Base-by-base conservation (phyloP, 139 green algal genomes). In the Gonium pectorale region DNA sequence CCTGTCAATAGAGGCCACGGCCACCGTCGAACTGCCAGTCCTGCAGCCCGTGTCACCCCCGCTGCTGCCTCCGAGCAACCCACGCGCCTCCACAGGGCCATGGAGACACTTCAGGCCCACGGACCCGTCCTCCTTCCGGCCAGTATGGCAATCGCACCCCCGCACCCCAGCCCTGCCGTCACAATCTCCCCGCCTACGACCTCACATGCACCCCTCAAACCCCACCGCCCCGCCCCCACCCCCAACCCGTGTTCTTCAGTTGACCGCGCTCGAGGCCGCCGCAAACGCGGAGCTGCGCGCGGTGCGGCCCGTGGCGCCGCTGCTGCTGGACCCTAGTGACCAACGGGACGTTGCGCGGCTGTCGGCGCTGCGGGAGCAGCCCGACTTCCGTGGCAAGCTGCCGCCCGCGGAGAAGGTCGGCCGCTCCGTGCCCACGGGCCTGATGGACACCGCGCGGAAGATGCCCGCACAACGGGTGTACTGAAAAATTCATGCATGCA, bases 301-400 rank as follows among this genome's bases (percentile, higher is more conserved):
- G 22, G 0, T 49, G 49, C 79, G 79, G 2, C 22, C 5, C 1
- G 79, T 85, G 79, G 21, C 24, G 11, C 79, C 79, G 29, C 66
- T 85, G 64, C 17, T 85, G 35, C 44, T 85, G 22, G 79, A 85
- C 79, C n/a, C n/a, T n/a, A n/a, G n/a, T n/a, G n/a, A n/a, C n/a
- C 46, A 46, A 33, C 40, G 46, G 38, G 78, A 74, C 63, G 22
- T 63, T 33, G 79, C 77, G 46, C 46, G 79, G 3, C 37, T 85
- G 46, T 46, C 31, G 64, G 35, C 33, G 63, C 64, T 85, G 40
- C 46, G 27, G 31, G 11, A 35, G 0, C 64, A 85, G 49, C 46
- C 46, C 63, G n/a, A 15, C 46, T 85, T 85, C 49, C 22, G 79
- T 8, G 79, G 79, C 26, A 44, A 54, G 29, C 63, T 85, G 64